Percentiles rank a stretch among this genome's conserved stretches.
Evolutionary conservation across 2,329 filamentous ascomycete species (phyloP).

Genomic region (Trichophyton mentagrophytes): DNA sequence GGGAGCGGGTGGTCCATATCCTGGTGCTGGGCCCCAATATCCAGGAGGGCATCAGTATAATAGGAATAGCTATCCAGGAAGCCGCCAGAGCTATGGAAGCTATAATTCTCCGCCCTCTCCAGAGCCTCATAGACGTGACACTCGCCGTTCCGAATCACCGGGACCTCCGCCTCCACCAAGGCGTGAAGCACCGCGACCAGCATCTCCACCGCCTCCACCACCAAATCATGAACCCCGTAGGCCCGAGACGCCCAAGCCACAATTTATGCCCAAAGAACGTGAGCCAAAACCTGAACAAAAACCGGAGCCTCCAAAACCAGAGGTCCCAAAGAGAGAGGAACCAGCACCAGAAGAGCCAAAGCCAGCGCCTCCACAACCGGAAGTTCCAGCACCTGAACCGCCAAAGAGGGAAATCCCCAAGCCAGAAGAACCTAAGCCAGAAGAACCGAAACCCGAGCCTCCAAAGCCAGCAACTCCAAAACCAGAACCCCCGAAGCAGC

Average conservation of each 20-base stretch:
- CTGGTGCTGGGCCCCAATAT: constrained; percentile 22
- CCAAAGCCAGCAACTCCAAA: not conserved
- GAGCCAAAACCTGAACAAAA: constrained; percentile 7
- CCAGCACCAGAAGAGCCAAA: not conserved
- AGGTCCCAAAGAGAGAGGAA: not conserved
- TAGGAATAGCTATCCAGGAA: constrained; percentile 1
- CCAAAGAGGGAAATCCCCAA: not conserved
- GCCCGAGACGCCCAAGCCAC: constrained; percentile 6
- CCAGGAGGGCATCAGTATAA: constrained; percentile 12
- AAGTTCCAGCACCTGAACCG: not conserved
- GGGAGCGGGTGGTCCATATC: not conserved
- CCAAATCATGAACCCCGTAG: constrained; percentile 1
- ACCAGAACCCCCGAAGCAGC: constrained; percentile 1
- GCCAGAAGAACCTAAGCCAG: constrained; percentile 3
- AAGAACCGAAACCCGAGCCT: constrained; percentile 1
- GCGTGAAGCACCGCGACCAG: not conserved
- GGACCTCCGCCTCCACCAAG: constrained; percentile 4
- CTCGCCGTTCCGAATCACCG: constrained; percentile 2
- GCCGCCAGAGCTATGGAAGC: constrained; percentile 9
- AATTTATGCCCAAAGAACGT: not conserved
- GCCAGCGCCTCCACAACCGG: not conserved
- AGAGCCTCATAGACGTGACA: constrained; percentile 2
- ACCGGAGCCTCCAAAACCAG: not conserved
- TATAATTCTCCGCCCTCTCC: constrained; percentile 7
- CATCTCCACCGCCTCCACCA: constrained; percentile 1